These are phyloP conservation scores for Viridothelium virens DNA, from an alignment of 495 filamentous ascomycete species.

Conservation along the genomic window DNA sequence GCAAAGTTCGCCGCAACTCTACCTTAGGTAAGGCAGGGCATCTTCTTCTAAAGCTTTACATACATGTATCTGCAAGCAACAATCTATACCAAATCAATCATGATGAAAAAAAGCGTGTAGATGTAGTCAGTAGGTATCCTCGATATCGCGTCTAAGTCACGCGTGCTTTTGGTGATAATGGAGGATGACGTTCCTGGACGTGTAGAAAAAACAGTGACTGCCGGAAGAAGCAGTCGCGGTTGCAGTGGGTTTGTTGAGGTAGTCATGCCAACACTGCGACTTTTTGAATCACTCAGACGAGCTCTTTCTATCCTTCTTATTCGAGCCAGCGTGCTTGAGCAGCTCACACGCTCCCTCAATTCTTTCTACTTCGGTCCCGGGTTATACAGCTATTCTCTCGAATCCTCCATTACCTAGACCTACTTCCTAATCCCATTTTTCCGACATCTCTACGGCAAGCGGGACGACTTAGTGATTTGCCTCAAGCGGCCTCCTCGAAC, in stretches of 20 bases:
- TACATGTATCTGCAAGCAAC: background rate
- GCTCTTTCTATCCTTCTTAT: background rate
- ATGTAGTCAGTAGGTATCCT: no score
- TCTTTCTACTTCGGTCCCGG: slow-evolving; percentile 4
- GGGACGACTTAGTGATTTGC: background rate
- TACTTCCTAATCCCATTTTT: slow-evolving; percentile 5
- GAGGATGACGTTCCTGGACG: background rate
- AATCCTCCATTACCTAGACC: background rate
- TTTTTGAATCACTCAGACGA: background rate
- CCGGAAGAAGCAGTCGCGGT: background rate
- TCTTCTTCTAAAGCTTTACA: background rate
- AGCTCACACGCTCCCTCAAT: background rate
- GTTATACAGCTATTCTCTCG: background rate
- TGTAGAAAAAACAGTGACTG: background rate
- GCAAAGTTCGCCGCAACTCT: background rate
- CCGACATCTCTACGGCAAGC: background rate
- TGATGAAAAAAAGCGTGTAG: no score
- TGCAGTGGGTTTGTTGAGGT: background rate
- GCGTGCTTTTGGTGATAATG: background rate
- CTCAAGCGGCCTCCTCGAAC: background rate
- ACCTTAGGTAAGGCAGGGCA: no score
- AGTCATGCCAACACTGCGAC: background rate
- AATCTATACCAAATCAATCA: no score
- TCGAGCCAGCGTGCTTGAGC: background rate
- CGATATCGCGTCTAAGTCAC: background rate